Percentiles rank a stretch among this genome's conserved stretches.
phyloP scores from a whole-genome alignment of 441 rosid species.

The Gossypium schwendimanii region DNA sequence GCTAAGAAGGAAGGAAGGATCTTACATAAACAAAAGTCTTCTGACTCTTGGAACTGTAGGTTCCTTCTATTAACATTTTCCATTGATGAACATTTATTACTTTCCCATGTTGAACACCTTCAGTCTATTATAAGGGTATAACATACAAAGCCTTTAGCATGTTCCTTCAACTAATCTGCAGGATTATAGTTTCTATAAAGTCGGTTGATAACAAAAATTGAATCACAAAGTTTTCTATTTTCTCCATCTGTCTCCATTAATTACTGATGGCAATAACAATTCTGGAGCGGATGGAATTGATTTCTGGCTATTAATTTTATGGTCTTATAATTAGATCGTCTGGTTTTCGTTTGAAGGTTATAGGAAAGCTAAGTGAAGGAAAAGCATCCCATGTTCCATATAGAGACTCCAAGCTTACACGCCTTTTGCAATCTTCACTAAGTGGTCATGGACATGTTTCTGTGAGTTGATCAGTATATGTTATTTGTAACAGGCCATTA shows the following conservation, averaged over 20 bases:
- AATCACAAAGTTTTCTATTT: not conserved
- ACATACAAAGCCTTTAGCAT: not conserved
- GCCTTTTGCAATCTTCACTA: conserved; percentile 94
- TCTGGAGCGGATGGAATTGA: not conserved
- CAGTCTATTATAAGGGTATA: conserved; percentile 6
- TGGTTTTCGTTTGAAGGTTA: conserved; percentile 54
- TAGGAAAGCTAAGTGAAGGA: conserved; percentile 96
- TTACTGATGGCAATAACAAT: not conserved
- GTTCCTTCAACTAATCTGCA: not conserved
- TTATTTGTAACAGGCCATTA: not conserved
- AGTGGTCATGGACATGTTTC: conserved; percentile 99
- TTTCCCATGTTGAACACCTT: not conserved
- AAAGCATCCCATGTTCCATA: conserved; percentile 98
- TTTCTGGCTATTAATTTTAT: conserved; percentile 1
- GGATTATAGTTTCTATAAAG: not conserved
- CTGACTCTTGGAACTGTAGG: conserved; percentile 98
- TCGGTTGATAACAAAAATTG: not conserved
- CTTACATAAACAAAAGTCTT: conserved; percentile 98
- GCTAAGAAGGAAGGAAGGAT: conserved; percentile 92
- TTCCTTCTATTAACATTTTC: conserved; percentile 15
- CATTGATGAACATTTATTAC: conserved; percentile 3
- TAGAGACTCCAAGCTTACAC: conserved; percentile 97
- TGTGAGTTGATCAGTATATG: conserved; percentile 42
- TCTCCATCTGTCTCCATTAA: not conserved
- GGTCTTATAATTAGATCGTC: conserved; percentile 9